Evolutionary conservation across 1,284 basidiomycete species (phyloP), one percentile per base, ranked within the genome.

Genomic region (Volvariella surrecta): DNA sequence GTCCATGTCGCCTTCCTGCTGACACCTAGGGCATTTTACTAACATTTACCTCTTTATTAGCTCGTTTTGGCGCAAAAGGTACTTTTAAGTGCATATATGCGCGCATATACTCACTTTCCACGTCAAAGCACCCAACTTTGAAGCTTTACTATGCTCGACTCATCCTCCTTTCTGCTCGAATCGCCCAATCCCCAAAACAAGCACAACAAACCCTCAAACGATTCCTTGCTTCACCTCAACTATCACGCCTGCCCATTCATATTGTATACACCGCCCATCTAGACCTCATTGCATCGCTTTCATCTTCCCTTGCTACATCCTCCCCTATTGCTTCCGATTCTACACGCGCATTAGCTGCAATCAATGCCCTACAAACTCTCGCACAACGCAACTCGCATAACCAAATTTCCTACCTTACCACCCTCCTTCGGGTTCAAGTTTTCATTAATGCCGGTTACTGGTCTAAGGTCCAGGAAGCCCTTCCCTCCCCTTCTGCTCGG

Each of bases 21-120:
- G n/a, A n/a, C n/a, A n/a, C n/a, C n/a, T n/a, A n/a, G n/a, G 11
- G 11, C 32, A 15, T 15, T 17, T 32, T 34, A 19, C 17, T 37
- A 28, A 39, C 37, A 32, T 18, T n/a, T n/a, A n/a, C n/a, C n/a
- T n/a, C n/a, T n/a, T 43, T 32, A 42, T 6, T 45, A 84, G 81
- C 65, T 79, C 3, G 60, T 79, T 16, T 68, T 85, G 41, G 67
- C 79, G 0, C 75, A 79, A 56, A 82, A 79, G 61, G 79, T 79
- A 52, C 15, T 58, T 50, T 19, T 3, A 1, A 6, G 8, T 32
- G 34, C 42, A 24, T 11, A 8, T 37, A 42, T 7, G 45, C 13
- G 43, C 37, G 10, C 15, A 40, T n/a, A 20, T 3, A 13, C 18
- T 52, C 15, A 18, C 38, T 20, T 40, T 42, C 31, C 10, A 35